Conservation (phyloP, 2,329 filamentous ascomycete species). For the Lomentospora prolificans region DNA sequence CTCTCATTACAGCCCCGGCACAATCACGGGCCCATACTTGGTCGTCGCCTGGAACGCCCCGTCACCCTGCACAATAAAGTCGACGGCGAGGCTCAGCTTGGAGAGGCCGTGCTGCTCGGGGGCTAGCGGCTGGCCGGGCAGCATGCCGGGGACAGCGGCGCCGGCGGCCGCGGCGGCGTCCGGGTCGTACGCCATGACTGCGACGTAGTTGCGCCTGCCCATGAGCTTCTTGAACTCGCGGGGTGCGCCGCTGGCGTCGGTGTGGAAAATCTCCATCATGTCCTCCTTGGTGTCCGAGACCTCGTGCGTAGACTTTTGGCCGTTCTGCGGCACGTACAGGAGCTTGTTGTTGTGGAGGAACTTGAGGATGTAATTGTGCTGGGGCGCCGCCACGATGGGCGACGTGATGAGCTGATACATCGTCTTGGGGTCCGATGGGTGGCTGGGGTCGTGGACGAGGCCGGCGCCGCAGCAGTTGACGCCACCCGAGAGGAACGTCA, state of each 20-base stretch:
- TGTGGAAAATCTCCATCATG: slow-evolving; percentile 99
- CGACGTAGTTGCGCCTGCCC: slow-evolving; percentile 85
- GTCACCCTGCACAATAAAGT: slow-evolving; percentile 95
- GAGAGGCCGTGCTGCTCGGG: slow-evolving; percentile 34
- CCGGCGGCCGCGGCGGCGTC: slow-evolving; percentile 41
- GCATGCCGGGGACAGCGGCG: background rate
- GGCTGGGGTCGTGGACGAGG: slow-evolving; percentile 84
- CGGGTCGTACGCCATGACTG: slow-evolving; percentile 89
- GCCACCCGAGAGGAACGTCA: slow-evolving; percentile 91
- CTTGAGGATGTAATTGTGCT: slow-evolving; percentile 77
- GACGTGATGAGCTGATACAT: slow-evolving; percentile 98
- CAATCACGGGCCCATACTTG: slow-evolving; percentile 94
- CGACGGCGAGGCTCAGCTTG: slow-evolving; percentile 79
- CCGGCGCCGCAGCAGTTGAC: slow-evolving; percentile 89
- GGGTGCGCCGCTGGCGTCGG: slow-evolving; percentile 73
- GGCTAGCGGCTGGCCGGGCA: slow-evolving; percentile 6
- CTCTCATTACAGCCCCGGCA: slow-evolving; percentile 73
- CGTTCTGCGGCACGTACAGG: slow-evolving; percentile 84
- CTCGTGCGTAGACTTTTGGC: slow-evolving; percentile 62
- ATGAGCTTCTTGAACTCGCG: slow-evolving; percentile 87
- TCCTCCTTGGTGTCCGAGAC: slow-evolving; percentile 94
- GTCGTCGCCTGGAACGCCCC: slow-evolving; percentile 71
- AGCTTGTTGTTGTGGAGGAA: slow-evolving; percentile 92
- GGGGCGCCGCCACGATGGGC: slow-evolving; percentile 82
- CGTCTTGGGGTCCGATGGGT: slow-evolving; percentile 90